These are phyloP conservation scores for Arabidopsis suecica DNA, from an alignment of 345 rosid genomes.

Conservation along the genomic window DNA sequence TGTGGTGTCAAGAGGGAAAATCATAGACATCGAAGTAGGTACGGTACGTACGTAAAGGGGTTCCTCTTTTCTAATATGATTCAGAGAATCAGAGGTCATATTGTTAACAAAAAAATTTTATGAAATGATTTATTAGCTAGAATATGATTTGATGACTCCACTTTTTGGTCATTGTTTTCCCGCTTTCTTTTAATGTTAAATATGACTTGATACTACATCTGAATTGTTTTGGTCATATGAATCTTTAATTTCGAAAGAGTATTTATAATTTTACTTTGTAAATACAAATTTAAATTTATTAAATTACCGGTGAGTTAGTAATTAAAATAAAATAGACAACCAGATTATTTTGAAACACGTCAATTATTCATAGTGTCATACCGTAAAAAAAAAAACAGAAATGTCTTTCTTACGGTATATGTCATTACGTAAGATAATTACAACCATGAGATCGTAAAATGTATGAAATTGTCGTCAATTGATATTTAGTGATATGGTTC, in stretches of 20 bases:
- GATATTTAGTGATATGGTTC: slow-evolving; percentile 4
- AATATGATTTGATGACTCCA: slow-evolving; percentile 20
- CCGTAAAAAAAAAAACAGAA: neutral
- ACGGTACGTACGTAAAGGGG: slow-evolving; percentile 34
- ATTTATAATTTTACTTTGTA: neutral
- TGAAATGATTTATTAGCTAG: neutral
- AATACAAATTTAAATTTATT: slow-evolving; percentile 6
- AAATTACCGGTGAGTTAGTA: slow-evolving; percentile 2
- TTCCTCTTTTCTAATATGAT: slow-evolving; percentile 29
- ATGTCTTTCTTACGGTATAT: neutral
- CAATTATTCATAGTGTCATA: neutral
- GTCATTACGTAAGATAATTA: neutral
- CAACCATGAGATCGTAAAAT: slow-evolving; percentile 15
- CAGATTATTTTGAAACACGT: neutral
- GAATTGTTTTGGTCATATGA: neutral
- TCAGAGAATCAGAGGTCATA: neutral
- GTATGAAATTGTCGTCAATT: neutral
- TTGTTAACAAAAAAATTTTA: neutral
- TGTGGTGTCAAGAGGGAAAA: slow-evolving; percentile 21
- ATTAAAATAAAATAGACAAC: neutral
- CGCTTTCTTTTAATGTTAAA: neutral
- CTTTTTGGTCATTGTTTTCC: slow-evolving; percentile 10
- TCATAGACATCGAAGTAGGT: slow-evolving; percentile 17
- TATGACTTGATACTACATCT: slow-evolving; percentile 7
- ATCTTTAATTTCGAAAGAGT: neutral